Evolutionary conservation across 2,329 filamentous ascomycete genomes (phyloP).

Genomic region (Ophiostoma australiae): DNA sequence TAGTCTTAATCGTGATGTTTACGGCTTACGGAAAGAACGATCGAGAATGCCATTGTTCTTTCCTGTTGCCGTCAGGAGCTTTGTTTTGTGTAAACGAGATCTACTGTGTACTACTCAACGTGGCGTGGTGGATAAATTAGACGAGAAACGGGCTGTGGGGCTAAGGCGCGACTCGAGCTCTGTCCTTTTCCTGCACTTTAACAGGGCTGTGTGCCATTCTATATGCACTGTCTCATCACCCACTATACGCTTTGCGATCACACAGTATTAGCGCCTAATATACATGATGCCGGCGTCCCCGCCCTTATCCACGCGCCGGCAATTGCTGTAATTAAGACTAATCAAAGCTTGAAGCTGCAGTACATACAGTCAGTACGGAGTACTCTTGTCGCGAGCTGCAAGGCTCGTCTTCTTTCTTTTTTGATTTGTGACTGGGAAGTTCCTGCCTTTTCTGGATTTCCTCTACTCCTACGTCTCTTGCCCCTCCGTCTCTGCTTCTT

Average conservation of each 20-base stretch:
- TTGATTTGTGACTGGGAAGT: neutral
- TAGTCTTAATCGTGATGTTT: neutral
- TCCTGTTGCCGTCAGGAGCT: neutral
- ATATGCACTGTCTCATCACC: neutral
- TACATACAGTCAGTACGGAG: too few species aligned
- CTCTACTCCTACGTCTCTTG: neutral
- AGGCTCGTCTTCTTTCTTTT: too few species aligned
- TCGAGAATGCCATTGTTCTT: conserved; percentile 2
- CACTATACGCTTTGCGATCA: neutral
- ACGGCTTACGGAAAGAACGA: neutral
- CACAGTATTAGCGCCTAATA: neutral
- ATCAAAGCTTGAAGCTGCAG: too few species aligned
- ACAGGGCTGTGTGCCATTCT: neutral
- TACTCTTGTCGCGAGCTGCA: too few species aligned
- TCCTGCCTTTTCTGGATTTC: neutral
- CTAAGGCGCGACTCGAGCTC: neutral
- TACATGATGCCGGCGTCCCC: neutral
- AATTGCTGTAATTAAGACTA: too few species aligned
- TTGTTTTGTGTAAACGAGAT: too few species aligned
- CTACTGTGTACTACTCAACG: neutral
- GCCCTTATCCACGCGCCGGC: too few species aligned
- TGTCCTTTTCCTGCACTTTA: neutral
- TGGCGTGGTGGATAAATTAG: neutral
- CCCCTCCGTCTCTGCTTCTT: too few species aligned
- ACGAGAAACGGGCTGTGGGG: neutral